Base-by-base conservation (phyloP, 1,139 yeast species). In the Candida tropicalis region DNA sequence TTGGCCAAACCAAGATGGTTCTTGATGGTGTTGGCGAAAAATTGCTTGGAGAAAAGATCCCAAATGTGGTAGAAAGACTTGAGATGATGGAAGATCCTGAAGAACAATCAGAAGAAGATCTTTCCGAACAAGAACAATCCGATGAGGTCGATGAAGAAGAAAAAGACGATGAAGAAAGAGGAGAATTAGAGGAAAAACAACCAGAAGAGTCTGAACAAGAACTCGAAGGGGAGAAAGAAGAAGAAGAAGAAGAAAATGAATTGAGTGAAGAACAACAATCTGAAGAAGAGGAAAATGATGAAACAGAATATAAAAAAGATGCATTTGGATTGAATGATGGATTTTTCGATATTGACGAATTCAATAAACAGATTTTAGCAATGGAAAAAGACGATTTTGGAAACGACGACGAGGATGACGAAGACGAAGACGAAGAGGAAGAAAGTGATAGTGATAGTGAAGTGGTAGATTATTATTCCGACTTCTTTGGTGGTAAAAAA, bases 1-100 rank as follows among this genome's bases (percentile, higher is more conserved):
- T 91, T 88, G 96, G 95, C 42, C 98, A 93, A 63, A 84, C 89
- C 3, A 88, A 86, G 63, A 77, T 93, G 70, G 84, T 93, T 23
- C 72, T 89, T 36, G 68, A 63, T 40, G 62, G 58, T 15, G 62
- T 59, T 9, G 59, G 59, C 5, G 57, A 56, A 38, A 42, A 73
- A 43, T 66, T 87, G 42, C 69, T 73, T 51, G 74, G 69, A 5
- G 48, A 47, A n/a, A 47, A 43, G 15, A 50, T 52, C 17, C 52
- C 51, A 5, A 42, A 27, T 27, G 33, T 32, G 10, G 47, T 31
- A 16, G 46, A 43, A 4, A 48, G 42, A 15, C 43, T 41, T 22
- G 48, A 39, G 50, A 41, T 7, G 47, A 39, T 8, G 55, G 52
- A 45, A 8, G 45, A 25, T 8, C 11, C 9, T n/a, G 36, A 40